Base-by-base conservation (phyloP, 202 grass and related monocot species). In the Setaria viridis region DNA sequence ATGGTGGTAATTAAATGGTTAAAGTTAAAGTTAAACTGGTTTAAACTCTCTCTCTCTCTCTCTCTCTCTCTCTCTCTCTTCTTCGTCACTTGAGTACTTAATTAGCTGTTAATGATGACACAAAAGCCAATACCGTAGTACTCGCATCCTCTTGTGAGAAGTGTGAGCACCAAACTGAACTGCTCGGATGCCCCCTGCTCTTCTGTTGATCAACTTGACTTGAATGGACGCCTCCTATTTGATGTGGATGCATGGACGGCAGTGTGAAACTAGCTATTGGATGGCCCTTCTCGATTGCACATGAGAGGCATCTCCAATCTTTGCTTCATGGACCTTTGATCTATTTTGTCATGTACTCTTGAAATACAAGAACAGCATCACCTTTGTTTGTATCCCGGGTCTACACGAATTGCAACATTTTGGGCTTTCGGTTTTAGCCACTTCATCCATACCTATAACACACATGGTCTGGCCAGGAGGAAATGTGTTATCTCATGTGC, bases 41-140 rank as follows among this genome's bases (percentile, higher is more conserved):
- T 46, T 35, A 34, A 80, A 32, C 63, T 53, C 51, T 80, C 12
- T 69, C 20, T 19, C 13, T 34, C 55, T 58, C 5, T 35, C 34
- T 35, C 34, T 80, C 12, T 69, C 20, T 19, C 13, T 34, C 55
- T 58, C 5, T 35, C 34, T 35, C 34, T 25, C 29, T 12, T 17
- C 42, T 19, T 43, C 66, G 11, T 56, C 53, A 57, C 33, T 12
- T 15, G 11, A 82, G 19, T 59, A 70, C 55, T 67, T 63, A 81
- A 71, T 35, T 84, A 91, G 80, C 55, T 87, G 76, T 84, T 70
- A 87, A 59, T 83, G 11, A 80, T 60, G 78, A 80, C 87, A 82
- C 53, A 21, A 54, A 77, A 90, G 46, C 21, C 69, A 70, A 5
- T 70, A 86, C 72, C 14, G 5, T 62, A 78, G 62, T 55, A 49